Conservation (phyloP, 495 filamentous ascomycete species). For the Lophiostoma macrostomum region DNA sequence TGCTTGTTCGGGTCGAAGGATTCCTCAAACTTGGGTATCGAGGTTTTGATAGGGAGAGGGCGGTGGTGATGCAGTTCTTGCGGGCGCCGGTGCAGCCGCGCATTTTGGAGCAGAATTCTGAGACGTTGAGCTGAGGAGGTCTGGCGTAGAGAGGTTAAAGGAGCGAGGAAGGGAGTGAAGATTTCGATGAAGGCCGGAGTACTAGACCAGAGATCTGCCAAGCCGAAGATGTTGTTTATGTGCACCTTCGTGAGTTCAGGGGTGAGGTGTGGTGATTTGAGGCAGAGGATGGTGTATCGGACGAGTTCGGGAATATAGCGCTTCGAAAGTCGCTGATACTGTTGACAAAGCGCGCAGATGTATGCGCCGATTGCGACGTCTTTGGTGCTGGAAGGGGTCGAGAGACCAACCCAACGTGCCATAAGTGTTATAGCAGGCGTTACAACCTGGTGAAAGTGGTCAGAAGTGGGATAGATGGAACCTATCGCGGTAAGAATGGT, state of each 20-base stretch:
- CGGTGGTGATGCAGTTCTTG: conserved; percentile 86
- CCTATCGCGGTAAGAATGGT: conserved; percentile 76
- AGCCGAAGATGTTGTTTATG: conserved; percentile 28
- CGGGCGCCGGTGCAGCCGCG: conserved; percentile 65
- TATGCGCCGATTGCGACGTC: conserved; percentile 76
- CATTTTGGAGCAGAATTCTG: conserved; percentile 48
- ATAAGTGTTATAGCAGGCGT: conserved; percentile 85
- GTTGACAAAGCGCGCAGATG: conserved; percentile 67
- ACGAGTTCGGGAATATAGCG: conserved; percentile 85
- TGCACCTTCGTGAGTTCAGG: conserved; percentile 27
- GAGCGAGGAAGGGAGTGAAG: conserved; percentile 27
- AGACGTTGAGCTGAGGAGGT: conserved; percentile 39
- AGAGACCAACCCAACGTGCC: conserved; percentile 76
- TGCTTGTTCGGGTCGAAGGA: conserved; percentile 89
- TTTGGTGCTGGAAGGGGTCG: conserved; percentile 56
- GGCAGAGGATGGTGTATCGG: conserved; percentile 72
- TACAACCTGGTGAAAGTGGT: conserved; percentile 91
- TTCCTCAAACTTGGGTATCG: conserved; percentile 95
- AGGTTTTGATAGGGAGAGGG: conserved; percentile 80
- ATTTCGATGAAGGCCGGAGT: conserved; percentile 38
- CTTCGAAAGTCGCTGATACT: conserved; percentile 77
- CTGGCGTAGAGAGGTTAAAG: conserved; percentile 12
- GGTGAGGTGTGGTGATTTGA: conserved; percentile 40
- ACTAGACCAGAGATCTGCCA: conserved; percentile 37
- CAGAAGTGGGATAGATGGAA: conserved; percentile 86